Evolutionary conservation across 2,329 filamentous ascomycete species (phyloP).

Genomic region (Alternaria solani): DNA sequence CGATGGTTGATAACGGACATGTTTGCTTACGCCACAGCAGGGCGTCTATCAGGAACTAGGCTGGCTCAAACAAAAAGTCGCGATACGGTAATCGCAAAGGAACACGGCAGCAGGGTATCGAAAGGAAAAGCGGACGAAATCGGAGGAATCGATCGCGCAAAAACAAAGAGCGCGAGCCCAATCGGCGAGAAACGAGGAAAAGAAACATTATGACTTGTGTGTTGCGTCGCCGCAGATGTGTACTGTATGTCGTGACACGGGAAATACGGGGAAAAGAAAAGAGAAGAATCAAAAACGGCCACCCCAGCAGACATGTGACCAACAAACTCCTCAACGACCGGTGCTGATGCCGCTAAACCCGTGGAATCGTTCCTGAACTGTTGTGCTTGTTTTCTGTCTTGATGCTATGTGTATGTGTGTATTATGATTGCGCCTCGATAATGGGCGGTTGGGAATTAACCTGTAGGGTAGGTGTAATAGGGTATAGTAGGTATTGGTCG

Average conservation of each 20-base stretch:
- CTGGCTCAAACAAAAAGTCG: neutral
- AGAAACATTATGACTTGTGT: slow-evolving; percentile 17
- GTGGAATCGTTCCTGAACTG: neutral
- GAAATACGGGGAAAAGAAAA: neutral
- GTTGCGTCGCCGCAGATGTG: slow-evolving; percentile 17
- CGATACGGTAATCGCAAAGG: neutral
- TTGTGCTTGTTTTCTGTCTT: neutral
- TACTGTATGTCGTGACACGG: slow-evolving; percentile 16
- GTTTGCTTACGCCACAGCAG: neutral
- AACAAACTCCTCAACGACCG: slow-evolving; percentile 15
- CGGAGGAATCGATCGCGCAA: slow-evolving; percentile 5
- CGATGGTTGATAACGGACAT: neutral
- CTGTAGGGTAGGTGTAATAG: slow-evolving; percentile 41
- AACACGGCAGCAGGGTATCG: slow-evolving; percentile 17
- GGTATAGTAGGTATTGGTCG: slow-evolving; percentile 33
- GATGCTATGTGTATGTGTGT: neutral
- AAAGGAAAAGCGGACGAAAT: slow-evolving; percentile 9
- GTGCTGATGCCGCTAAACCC: slow-evolving; percentile 15
- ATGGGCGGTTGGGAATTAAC: slow-evolving; percentile 38
- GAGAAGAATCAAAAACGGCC: neutral
- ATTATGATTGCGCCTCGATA: slow-evolving; percentile 30
- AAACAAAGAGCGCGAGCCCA: neutral
- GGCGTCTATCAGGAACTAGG: neutral
- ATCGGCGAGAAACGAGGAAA: neutral
- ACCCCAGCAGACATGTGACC: neutral